Evolutionary conservation across 306 rosid genomes (phyloP).

Genomic region (Prosopis cineraria): DNA sequence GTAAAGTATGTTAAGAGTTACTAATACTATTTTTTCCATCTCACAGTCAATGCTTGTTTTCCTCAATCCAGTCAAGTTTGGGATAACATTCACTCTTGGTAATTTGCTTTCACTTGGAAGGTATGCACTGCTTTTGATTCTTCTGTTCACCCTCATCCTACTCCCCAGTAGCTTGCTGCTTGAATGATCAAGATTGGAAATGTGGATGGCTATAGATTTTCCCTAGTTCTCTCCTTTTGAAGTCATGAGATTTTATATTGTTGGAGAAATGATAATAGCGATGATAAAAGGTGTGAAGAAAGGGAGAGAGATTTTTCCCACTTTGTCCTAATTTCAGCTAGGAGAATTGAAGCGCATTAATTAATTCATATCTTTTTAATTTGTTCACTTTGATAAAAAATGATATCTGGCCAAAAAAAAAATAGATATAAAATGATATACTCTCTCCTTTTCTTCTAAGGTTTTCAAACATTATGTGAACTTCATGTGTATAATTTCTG

Average conservation of each 20-base stretch:
- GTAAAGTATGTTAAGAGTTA: constrained; percentile 25
- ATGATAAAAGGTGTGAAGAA: background rate
- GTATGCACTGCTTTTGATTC: constrained; percentile 7
- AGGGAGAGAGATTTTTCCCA: background rate
- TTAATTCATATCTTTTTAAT: background rate
- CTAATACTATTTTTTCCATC: constrained; percentile 41
- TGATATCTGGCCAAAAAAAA: too few relatives aligned
- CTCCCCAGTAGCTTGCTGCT: background rate
- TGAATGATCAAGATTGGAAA: background rate
- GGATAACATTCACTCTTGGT: constrained; percentile 86
- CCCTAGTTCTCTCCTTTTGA: background rate
- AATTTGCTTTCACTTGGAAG: constrained; percentile 89
- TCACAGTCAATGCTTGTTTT: constrained; percentile 93
- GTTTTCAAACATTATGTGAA: background rate
- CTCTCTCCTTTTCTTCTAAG: background rate
- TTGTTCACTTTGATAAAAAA: background rate
- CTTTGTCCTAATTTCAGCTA: background rate
- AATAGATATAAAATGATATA: background rate
- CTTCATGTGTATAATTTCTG: background rate
- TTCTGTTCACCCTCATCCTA: background rate
- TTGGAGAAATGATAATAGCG: background rate
- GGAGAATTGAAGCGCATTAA: background rate
- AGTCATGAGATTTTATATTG: background rate
- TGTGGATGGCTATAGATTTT: background rate
- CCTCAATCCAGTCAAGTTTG: constrained; percentile 92